phyloP scores from a whole-genome alignment of 2,329 filamentous ascomycete genomes.

The Aspergillus sp. region DNA sequence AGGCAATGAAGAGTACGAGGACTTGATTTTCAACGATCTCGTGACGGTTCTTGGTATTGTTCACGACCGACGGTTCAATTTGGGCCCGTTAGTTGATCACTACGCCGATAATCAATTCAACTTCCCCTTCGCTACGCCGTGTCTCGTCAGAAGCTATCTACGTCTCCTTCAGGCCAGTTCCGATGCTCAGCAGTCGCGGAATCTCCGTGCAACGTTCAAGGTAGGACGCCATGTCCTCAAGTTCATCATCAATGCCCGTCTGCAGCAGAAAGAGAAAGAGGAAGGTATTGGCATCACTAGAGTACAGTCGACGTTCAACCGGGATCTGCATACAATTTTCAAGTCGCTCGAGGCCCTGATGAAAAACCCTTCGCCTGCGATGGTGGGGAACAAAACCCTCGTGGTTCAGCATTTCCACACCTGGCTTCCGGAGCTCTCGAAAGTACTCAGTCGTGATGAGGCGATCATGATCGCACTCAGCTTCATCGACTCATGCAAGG shows the following conservation, averaged over 20 bases:
- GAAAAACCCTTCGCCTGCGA: constrained; percentile 77
- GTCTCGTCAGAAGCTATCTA: constrained; percentile 82
- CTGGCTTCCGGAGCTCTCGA: constrained; percentile 89
- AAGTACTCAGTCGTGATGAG: constrained; percentile 76
- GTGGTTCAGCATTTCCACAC: constrained; percentile 95
- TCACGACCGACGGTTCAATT: constrained; percentile 89
- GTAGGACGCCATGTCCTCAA: constrained; percentile 90
- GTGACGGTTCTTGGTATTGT: constrained; percentile 91
- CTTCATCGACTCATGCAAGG: constrained; percentile 86
- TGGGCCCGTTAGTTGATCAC: constrained; percentile 85
- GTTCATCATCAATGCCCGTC: constrained; percentile 87
- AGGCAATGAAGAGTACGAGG: constrained; percentile 90
- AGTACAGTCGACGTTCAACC: constrained; percentile 70
- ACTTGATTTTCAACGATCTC: constrained; percentile 85
- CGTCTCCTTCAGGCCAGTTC: constrained; percentile 79
- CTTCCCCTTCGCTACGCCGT: constrained; percentile 88
- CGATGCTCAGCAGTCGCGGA: constrained; percentile 79
- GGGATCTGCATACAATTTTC: constrained; percentile 84
- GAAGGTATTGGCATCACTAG: constrained; percentile 81
- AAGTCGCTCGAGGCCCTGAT: constrained; percentile 87
- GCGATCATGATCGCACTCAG: constrained; percentile 89
- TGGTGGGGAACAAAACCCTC: constrained; percentile 92
- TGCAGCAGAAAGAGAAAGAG: constrained; percentile 86
- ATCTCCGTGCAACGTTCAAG: constrained; percentile 88
- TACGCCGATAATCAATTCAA: constrained; percentile 89